These are phyloP conservation scores for Pelagophyceae sp. DNA, from an alignment of 352 stramenopile species.

Conservation along the genomic window DNA sequence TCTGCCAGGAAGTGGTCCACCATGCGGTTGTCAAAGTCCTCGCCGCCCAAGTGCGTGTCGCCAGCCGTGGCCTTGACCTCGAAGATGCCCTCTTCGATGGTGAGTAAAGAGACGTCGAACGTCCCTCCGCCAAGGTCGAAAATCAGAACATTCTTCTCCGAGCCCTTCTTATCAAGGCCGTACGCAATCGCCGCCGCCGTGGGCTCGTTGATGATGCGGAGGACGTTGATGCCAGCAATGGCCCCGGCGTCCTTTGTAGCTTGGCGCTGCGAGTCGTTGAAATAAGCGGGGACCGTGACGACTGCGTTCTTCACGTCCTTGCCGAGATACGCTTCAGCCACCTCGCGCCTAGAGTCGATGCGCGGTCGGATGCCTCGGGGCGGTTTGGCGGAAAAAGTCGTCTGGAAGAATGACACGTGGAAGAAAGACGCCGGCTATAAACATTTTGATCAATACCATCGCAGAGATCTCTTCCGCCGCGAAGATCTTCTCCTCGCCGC, in stretches of 20 bases:
- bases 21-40: slow-evolving; percentile 91
- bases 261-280: slow-evolving; percentile 86
- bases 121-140: slow-evolving; percentile 95
- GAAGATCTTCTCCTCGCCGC: slow-evolving; percentile 70
- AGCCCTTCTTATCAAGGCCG: slow-evolving; percentile 85
- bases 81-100: slow-evolving; percentile 93
- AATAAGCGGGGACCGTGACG: slow-evolving; percentile 92
- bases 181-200: slow-evolving; percentile 96
- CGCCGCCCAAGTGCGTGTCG: slow-evolving; percentile 86
- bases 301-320: slow-evolving; percentile 75
- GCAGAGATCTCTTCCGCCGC: slow-evolving; percentile 70
- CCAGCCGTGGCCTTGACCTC: slow-evolving; percentile 89
- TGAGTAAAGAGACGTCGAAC: slow-evolving; percentile 89
- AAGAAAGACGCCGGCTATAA: too few relatives aligned
- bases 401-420: too few relatives aligned
- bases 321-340: slow-evolving; percentile 63
- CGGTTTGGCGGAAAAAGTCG: too few relatives aligned
- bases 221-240: slow-evolving; percentile 80
- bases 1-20: slow-evolving; percentile 90
- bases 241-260: slow-evolving; percentile 79
- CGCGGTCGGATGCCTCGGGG: too few relatives aligned
- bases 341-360: too few relatives aligned
- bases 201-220: slow-evolving; percentile 94
- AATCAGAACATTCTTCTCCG: slow-evolving; percentile 87
- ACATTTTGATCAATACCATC: slow-evolving; percentile 74